Evolutionary conservation across 1,284 basidiomycete genomes (phyloP), one percentile per base, ranked within the genome.

Genomic region (Wallemia hederae): DNA sequence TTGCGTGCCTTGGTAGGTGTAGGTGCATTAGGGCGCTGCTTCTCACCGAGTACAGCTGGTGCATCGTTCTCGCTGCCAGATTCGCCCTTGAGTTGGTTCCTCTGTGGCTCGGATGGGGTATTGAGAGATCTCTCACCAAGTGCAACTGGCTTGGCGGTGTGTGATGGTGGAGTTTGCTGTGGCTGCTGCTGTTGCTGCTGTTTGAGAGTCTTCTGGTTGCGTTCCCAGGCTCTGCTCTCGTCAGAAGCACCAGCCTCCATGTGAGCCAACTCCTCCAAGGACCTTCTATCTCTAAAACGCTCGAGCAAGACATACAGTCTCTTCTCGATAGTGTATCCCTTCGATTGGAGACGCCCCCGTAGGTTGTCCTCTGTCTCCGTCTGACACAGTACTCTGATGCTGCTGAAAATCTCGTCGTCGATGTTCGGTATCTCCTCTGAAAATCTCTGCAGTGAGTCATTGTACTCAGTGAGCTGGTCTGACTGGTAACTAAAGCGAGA

Each of bases 321-420:
- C 39, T 49, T 49, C n/a, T 49, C 39, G 11, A 49, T 49, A 5
- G 39, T 49, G n/a, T 49, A 49, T 5, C 39, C 39, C n/a, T 49
- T 49, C 22, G 39, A 17, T n/a, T 14, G 74, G 59, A 96, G 73
- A 60, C 78, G 81, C 58, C 77, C 73, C 60, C 81, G 74, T 60
- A 96, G 80, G 27, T 82, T 79, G 2, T 78, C 75, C 62, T 89
- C 83, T 1, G 79, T 71, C 1, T 78, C 78, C 5, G 78, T 82
- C 62, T 83, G 80, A 89, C 91, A 98, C 26, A 99, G 76, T 3
- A 88, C 89, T 66, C 80, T 81, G 58, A 98, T 72, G 72, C 96
- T 97, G 27, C 79, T 80, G 67, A 98, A 79, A 65, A 98, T 87
- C 65, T 92, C 89, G 1, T 77, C 74, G 69, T 98, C 92, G 65